Base-by-base conservation (phyloP, 2,329 filamentous ascomycete species). In the Scytalidium lignicola region DNA sequence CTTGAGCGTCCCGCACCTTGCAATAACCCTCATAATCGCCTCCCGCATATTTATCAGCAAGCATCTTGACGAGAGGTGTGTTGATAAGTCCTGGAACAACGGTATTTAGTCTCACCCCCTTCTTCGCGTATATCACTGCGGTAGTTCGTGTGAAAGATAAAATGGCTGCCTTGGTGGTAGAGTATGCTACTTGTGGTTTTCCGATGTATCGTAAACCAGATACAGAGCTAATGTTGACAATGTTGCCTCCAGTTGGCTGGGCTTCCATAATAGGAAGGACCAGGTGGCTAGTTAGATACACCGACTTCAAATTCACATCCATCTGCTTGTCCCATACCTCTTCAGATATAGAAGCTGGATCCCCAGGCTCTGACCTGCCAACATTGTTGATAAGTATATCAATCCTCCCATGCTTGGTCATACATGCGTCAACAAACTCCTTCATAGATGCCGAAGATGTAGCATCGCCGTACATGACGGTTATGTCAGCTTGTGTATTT, bases 301-400 rank as follows among this genome's bases (percentile, higher is more conserved):
- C 73, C 26, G 69, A 75, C 56, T 80, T 80, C 17, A 82, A 64
- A 54, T 82, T 82, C 39, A 81, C 61, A 9, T 75, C 70, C 45
- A 78, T 69, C 51, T 82, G 78, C 0, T 63, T 50, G 54, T 80
- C 72, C 78, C 77, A 82, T 0, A 67, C 56, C 1, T 69, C 67
- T 47, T 81, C 76, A 0, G 49, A 42, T 67, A 81, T 74, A 0
- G 60, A 64, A 0, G 70, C 76, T 0, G 78, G 73, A 23, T 70
- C 69, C 0, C 78, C 78, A 0, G 71, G 72, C 50, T 82, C 77
- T 0, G 73, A 77, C 46, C 72, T 72, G 2, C 80, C 81, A 2
- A 83, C 80, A 46, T 83, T 83, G 54, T 81, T 82, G 15, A 85
- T 61, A 0, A 84, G 64, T 19, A 84, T 76, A 53, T 84, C 80